These are phyloP conservation scores for Stagonosporopsis tanaceti DNA, from an alignment of 2,329 filamentous ascomycete species.

Conservation along the genomic window DNA sequence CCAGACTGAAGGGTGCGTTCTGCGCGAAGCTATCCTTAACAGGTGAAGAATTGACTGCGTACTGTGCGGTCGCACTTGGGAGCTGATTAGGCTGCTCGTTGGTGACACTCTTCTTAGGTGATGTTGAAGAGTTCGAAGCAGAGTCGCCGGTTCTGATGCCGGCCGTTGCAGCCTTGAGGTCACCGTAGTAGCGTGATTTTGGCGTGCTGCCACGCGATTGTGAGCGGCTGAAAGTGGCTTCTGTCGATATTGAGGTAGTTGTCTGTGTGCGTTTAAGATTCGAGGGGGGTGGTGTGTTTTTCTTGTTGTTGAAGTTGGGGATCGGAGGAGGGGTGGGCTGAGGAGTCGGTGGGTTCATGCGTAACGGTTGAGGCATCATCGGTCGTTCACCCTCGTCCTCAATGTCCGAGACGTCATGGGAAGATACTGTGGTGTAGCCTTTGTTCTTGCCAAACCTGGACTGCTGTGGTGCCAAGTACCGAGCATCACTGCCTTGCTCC, in stretches of 20 bases:
- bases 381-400: constrained; percentile 34
- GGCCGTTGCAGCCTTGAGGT: constrained; percentile 54
- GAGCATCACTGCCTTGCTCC: constrained; percentile 22
- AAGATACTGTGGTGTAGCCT: constrained; percentile 40
- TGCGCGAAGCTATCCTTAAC: constrained; percentile 18
- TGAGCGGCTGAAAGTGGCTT: constrained; percentile 42
- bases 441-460: constrained; percentile 36
- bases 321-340: constrained; percentile 49
- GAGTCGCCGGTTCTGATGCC: constrained; percentile 44
- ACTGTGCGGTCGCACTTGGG: constrained; percentile 41
- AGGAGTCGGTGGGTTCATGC: constrained; percentile 56
- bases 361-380: constrained; percentile 53
- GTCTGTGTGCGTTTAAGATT: constrained; percentile 36
- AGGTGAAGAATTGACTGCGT: constrained; percentile 38
- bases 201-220: constrained; percentile 44
- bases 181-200: constrained; percentile 57
- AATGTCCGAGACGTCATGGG: constrained; percentile 40
- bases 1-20: constrained; percentile 40
- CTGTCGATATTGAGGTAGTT: constrained; percentile 38
- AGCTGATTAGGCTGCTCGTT: constrained; percentile 30
- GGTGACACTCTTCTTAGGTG: constrained; percentile 33
- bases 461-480: constrained; percentile 27
- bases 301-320: constrained; percentile 26
- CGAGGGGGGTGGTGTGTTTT: constrained; percentile 26
- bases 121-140: constrained; percentile 32